These are phyloP conservation scores for Breviolum minutum DNA, from an alignment of 73 alveolate species.

Conservation along the genomic window DNA sequence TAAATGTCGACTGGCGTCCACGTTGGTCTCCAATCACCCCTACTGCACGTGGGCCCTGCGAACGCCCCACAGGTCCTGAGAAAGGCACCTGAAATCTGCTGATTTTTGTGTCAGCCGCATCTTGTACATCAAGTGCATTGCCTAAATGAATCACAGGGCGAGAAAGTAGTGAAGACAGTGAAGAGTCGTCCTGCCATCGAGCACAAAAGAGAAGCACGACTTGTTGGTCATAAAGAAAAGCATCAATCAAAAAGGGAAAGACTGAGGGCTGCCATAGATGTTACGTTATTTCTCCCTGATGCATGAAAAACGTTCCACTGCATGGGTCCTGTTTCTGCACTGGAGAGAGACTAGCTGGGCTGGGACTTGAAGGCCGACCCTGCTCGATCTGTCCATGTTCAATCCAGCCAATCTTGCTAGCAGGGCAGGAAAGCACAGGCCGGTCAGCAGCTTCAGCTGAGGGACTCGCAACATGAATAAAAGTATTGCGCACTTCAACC, in stretches of 20 bases:
- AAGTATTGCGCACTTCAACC: slow-evolving; percentile 64
- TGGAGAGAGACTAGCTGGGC: background rate
- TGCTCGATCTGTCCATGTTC: background rate
- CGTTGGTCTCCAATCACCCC: slow-evolving; percentile 61
- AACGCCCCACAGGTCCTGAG: background rate
- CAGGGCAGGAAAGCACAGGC: slow-evolving; percentile 83
- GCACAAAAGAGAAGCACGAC: background rate
- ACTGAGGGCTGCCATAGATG: no score
- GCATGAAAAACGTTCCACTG: no score
- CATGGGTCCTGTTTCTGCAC: background rate
- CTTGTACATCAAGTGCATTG: slow-evolving; percentile 3
- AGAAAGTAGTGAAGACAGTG: background rate
- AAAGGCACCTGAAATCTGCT: background rate
- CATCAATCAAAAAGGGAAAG: no score
- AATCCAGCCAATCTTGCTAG: slow-evolving; percentile 79
- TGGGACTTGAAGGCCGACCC: background rate
- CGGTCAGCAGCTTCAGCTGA: background rate
- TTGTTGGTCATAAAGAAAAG: background rate
- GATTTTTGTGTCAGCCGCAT: background rate
- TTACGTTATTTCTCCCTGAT: no score
- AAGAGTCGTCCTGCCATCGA: background rate
- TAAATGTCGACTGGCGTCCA: slow-evolving; percentile 32
- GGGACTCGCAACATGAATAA: slow-evolving; percentile 83
- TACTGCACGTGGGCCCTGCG: slow-evolving; percentile 13
- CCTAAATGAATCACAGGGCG: slow-evolving; percentile 65